Percentiles rank a stretch among this genome's conserved stretches.
Conservation (phyloP, 176 grass and related monocot species). For the Bonia amplexicaulis region DNA sequence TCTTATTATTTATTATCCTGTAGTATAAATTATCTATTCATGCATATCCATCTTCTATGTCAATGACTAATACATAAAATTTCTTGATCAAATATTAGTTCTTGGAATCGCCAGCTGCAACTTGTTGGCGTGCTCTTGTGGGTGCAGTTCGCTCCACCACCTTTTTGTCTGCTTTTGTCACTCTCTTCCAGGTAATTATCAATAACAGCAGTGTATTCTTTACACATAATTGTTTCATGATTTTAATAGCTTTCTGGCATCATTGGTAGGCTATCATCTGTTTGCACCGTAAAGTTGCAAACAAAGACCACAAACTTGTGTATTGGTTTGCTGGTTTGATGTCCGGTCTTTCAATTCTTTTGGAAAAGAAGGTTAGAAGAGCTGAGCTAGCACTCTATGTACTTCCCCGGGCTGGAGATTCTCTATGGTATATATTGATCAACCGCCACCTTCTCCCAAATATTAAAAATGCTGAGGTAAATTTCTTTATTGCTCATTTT, state of each 20-base stretch:
- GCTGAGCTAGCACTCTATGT: constrained; percentile 95
- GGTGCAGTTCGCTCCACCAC: constrained; percentile 90
- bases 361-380: constrained; percentile 93
- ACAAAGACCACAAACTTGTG: constrained; percentile 86
- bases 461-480: constrained; percentile 89
- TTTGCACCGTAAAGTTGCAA: constrained; percentile 88
- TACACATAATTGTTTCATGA: constrained; percentile 1
- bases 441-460: constrained; percentile 82
- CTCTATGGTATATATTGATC: constrained; percentile 88
- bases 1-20: not conserved
- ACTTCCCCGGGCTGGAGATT: constrained; percentile 88
- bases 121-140: constrained; percentile 80
- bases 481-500: not conserved
- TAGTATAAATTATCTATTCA: not conserved
- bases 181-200: constrained; percentile 80
- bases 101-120: constrained; percentile 80
- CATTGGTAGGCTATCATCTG: constrained; percentile 67
- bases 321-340: constrained; percentile 92
- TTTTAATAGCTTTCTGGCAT: constrained; percentile 32
- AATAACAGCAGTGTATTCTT: constrained; percentile 2
- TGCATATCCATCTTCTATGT: not conserved
- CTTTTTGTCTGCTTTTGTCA: constrained; percentile 94
- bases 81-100: constrained; percentile 54
- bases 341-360: constrained; percentile 80
- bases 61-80: constrained; percentile 21